A percentile compares a stretch with the other conserved stretches of the same genome.
Evolutionary conservation across 768 basidiomycete genomes (phyloP).

Genomic region (Boletus eberwhitei): DNA sequence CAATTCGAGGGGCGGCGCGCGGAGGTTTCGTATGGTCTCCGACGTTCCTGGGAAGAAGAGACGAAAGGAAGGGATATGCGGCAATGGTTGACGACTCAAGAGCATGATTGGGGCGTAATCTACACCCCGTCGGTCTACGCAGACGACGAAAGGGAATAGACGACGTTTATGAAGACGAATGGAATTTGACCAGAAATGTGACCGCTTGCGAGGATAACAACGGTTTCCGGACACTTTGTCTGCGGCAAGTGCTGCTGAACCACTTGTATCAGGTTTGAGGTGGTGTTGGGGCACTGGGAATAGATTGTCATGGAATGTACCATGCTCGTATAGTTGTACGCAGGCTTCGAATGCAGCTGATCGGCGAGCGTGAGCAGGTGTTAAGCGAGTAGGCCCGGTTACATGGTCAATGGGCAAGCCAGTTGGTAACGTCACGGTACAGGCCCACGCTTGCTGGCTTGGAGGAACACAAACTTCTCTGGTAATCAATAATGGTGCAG

Average conservation of each 20-base stretch:
- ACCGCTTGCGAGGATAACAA: slow-evolving; percentile 53
- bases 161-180: slow-evolving; percentile 19
- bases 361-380: slow-evolving; percentile 53
- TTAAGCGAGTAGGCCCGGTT: slow-evolving; percentile 44
- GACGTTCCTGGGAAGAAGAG: slow-evolving; percentile 56
- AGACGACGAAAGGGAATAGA: slow-evolving; percentile 41
- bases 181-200: slow-evolving; percentile 66
- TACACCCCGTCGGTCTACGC: slow-evolving; percentile 26
- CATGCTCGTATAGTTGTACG: slow-evolving; percentile 43
- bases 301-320: slow-evolving; percentile 49
- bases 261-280: not conserved
- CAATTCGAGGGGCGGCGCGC: slow-evolving; percentile 48
- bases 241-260: slow-evolving; percentile 14
- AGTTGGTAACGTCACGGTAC: slow-evolving; percentile 47
- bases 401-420: slow-evolving; percentile 40
- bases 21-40: slow-evolving; percentile 41
- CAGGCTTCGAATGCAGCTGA: slow-evolving; percentile 60
- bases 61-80: slow-evolving; percentile 50
- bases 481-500: slow-evolving; percentile 21
- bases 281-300: slow-evolving; percentile 30
- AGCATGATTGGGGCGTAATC: slow-evolving; percentile 59
- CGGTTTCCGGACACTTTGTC: slow-evolving; percentile 42
- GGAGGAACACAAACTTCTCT: slow-evolving; percentile 23
- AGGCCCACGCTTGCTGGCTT: slow-evolving; percentile 34
- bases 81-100: slow-evolving; percentile 65